These are phyloP conservation scores for Aphanomyces cochlioides DNA, from an alignment of 352 stramenopile genomes.

Conservation along the genomic window DNA sequence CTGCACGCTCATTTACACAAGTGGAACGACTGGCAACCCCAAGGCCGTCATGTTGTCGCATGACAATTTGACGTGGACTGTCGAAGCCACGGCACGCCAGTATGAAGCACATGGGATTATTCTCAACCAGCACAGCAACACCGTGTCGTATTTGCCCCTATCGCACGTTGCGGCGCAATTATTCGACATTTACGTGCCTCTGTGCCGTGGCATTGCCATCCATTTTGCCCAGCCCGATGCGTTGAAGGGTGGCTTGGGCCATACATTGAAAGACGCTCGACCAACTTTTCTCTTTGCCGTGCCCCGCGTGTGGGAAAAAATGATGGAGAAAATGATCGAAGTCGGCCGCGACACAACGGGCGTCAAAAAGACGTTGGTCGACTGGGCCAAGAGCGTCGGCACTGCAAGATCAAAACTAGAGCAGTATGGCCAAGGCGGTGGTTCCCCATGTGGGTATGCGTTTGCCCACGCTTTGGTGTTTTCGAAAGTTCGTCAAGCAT, in stretches of 20 bases:
- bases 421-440: slow-evolving; percentile 62
- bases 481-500: slow-evolving; percentile 65
- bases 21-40: slow-evolving; percentile 48
- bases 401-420: slow-evolving; percentile 50
- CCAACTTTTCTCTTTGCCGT: slow-evolving; percentile 82
- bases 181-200: slow-evolving; percentile 56
- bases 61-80: slow-evolving; percentile 69
- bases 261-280: slow-evolving; percentile 61
- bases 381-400: slow-evolving; percentile 76
- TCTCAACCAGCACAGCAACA: slow-evolving; percentile 55
- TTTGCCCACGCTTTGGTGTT: slow-evolving; percentile 79
- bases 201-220: slow-evolving; percentile 56
- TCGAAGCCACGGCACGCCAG: slow-evolving; percentile 41
- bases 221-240: slow-evolving; percentile 59
- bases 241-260: slow-evolving; percentile 59
- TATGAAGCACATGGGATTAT: slow-evolving; percentile 34
- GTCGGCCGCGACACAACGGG: slow-evolving; percentile 55
- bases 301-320: slow-evolving; percentile 84
- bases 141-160: slow-evolving; percentile 76
- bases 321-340: slow-evolving; percentile 76
- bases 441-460: slow-evolving; percentile 60
- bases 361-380: slow-evolving; percentile 79
- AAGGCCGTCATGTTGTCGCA: slow-evolving; percentile 78
- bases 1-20: slow-evolving; percentile 89
- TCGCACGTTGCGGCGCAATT: slow-evolving; percentile 78